Base-by-base conservation (phyloP, 73 alveolate genomes). In the Paramecium octaurelia region DNA sequence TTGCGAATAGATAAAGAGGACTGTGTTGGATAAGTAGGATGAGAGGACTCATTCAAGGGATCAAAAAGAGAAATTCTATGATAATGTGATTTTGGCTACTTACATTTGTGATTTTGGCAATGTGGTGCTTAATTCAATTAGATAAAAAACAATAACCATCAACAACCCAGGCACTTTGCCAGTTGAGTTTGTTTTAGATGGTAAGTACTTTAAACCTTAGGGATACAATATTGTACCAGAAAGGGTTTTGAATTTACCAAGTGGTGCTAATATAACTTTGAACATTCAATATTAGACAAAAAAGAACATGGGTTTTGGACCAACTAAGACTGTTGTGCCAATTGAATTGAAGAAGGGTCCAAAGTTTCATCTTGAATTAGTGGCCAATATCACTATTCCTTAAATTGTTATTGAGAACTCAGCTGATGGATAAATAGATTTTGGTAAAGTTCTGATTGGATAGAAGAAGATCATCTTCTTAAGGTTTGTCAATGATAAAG, bases 341-440 rank as follows among this genome's bases (percentile, higher is more conserved):
- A 92, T 98, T 21, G 97, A 96, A 88, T 87, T 98, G 58, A 97
- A 96, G 83, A 96, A 98, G 88, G 99, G 99, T 43, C 99, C 98
- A 42, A 96, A 97, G 43, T 98, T 97, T 91, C 94, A 95, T 42
- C 93, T 98, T 44, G 99, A 96, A 76, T 96, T 98, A 86, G 95
- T 96, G 35, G 98, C 99, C 18, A 97, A 97, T 85, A 95, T 98
- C 35, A 97, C 99, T 16, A 98, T 97, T 31, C 99, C 99, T n/a
- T 27, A 40, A 44, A 89, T 89, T 27, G 75, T 68, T 1, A 77
- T 89, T 4, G 94, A 89, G 77, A 89, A 89, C 20, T 70, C 88
- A 16, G 42, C 70, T 70, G 99, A 97, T 95, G 95, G 98, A 3
- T 86, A 96, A 8, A 89, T 98, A n/a, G 99, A 98, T 80, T 97